phyloP scores from a whole-genome alignment of 2,329 filamentous ascomycete genomes.

The Mollisia scopiformis region DNA sequence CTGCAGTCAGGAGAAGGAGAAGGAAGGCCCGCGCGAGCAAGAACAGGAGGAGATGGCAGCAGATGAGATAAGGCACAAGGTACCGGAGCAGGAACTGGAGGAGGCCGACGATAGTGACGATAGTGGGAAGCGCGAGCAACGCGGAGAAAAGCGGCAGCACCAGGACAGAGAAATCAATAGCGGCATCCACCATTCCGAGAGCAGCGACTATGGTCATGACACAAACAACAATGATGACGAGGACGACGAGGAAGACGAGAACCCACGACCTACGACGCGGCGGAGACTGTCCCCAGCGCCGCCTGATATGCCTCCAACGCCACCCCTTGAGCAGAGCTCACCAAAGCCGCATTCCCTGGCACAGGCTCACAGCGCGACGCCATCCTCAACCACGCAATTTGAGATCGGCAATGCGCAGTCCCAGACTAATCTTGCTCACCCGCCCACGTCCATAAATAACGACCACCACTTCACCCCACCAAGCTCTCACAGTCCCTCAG shows the following conservation, averaged over 20 bases:
- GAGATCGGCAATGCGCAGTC: conserved; percentile 13
- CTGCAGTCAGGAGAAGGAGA: conserved; percentile 12
- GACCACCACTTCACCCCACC: conserved; percentile 8
- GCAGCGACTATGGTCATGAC: conserved; percentile 7
- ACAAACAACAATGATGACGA: conserved; percentile 2
- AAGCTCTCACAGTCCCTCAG: conserved; percentile 14
- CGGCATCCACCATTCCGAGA: conserved; percentile 11
- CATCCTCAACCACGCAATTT: conserved; percentile 13
- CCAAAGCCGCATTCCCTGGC: background rate
- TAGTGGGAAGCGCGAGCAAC: conserved; percentile 1
- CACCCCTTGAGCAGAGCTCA: conserved; percentile 7
- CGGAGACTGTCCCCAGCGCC: conserved; percentile 12
- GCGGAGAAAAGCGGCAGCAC: no score
- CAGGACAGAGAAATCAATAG: conserved; percentile 7
- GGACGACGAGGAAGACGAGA: conserved; percentile 11
- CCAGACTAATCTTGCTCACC: conserved; percentile 4
- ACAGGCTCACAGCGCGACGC: conserved; percentile 7
- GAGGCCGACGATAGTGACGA: conserved; percentile 11
- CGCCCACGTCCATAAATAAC: conserved; percentile 3
- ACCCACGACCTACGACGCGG: conserved; percentile 14
- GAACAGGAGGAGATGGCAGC: conserved; percentile 13
- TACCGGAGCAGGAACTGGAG: background rate
- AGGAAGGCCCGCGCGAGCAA: conserved; percentile 9
- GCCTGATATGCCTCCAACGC: conserved; percentile 9
- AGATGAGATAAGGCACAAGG: conserved; percentile 6